Evolutionary conservation across 176 grass and related monocot species (phyloP).

Genomic region (Urochloa ruziziensis): DNA sequence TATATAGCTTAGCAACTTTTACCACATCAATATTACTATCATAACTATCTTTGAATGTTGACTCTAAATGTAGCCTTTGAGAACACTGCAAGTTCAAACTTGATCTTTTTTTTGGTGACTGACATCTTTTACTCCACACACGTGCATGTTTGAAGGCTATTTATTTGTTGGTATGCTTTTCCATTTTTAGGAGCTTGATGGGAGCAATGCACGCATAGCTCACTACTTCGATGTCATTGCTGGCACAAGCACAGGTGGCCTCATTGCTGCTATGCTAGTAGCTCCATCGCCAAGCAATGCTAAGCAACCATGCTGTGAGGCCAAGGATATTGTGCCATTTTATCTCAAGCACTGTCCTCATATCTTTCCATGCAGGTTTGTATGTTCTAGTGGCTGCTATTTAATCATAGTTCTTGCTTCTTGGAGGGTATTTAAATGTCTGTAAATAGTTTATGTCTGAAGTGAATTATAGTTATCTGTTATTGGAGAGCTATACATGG

Average conservation of each 20-base stretch:
- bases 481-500: background rate
- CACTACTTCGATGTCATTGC: conserved; percentile 56
- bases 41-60: background rate
- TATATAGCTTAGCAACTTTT: background rate
- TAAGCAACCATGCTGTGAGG: conserved; percentile 29
- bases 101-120: background rate
- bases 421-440: background rate
- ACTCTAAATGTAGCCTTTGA: background rate
- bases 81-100: background rate
- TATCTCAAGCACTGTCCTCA: conserved; percentile 26
- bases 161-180: background rate
- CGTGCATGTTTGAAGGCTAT: background rate
- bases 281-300: conserved; percentile 1
- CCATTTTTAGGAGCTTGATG: conserved; percentile 42
- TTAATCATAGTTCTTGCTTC: background rate
- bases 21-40: background rate
- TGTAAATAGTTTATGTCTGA: background rate
- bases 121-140: background rate
- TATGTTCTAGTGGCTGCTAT: background rate
- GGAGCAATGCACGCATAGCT: conserved; percentile 34
- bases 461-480: background rate
- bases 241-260: conserved; percentile 45
- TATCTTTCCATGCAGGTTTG: conserved; percentile 37
- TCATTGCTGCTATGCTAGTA: conserved; percentile 36
- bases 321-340: conserved; percentile 32